Evolutionary conservation across 1,139 yeast genomes (phyloP).

Genomic region (Lipomyces yarrowii): DNA sequence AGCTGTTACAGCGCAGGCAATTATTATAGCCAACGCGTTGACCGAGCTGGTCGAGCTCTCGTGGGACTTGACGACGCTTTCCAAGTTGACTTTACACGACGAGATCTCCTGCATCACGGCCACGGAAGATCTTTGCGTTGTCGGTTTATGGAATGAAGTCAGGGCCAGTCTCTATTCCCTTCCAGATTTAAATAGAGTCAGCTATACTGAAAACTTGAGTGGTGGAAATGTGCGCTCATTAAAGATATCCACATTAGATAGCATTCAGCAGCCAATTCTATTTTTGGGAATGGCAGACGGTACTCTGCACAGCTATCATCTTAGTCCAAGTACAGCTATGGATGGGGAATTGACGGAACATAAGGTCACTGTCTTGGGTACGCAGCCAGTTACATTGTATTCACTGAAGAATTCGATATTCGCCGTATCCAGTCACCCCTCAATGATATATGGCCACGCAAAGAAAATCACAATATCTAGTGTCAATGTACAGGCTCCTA

Average conservation of each 20-base stretch:
- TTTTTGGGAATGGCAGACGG: conserved; percentile 34
- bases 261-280: conserved; percentile 23
- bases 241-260: conserved; percentile 18
- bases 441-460: conserved; percentile 31
- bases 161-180: conserved; percentile 10
- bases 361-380: conserved; percentile 29
- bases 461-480: conserved; percentile 28
- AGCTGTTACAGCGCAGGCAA: conserved; percentile 3
- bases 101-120: conserved; percentile 26
- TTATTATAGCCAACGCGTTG: conserved; percentile 13
- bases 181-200: conserved; percentile 8
- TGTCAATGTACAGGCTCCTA: conserved; percentile 27
- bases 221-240: conserved; percentile 30
- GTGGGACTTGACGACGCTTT: conserved; percentile 4
- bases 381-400: conserved; percentile 31
- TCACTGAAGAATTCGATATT: conserved; percentile 23
- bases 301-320: conserved; percentile 22
- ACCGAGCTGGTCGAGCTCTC: conserved; percentile 2
- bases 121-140: conserved; percentile 14
- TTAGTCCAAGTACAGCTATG: conserved; percentile 11
- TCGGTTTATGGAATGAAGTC: conserved; percentile 23
- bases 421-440: conserved; percentile 32
- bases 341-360: conserved; percentile 18
- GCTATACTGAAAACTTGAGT: conserved; percentile 10
- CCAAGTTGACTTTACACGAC: neutral